These are phyloP conservation scores for Daldinia eschscholtzii DNA, from an alignment of 2,329 filamentous ascomycete genomes.

Conservation along the genomic window DNA sequence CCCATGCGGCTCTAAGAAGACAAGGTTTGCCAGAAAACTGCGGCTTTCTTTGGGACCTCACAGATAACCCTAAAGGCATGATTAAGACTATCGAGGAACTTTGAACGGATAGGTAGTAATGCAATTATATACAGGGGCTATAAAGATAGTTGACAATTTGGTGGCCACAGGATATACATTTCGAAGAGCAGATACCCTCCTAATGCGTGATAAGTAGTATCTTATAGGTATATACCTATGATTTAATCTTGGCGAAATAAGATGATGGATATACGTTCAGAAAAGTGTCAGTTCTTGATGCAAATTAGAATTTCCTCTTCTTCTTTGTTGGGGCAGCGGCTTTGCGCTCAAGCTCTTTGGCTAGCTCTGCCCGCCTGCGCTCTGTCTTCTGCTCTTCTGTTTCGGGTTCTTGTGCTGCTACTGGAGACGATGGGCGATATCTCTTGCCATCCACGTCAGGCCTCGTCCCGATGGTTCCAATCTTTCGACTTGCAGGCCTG, in stretches of 20 bases:
- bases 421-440: slow-evolving; percentile 29
- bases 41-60: not conserved
- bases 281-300: slow-evolving; percentile 2
- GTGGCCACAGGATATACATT: not conserved
- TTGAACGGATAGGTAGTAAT: not conserved
- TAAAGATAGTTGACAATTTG: not conserved
- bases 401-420: slow-evolving; percentile 45
- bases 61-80: not conserved
- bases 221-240: not conserved
- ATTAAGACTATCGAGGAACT: too few species aligned
- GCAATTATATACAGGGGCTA: not conserved
- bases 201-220: not conserved
- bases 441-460: slow-evolving; percentile 36
- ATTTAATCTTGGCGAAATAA: slow-evolving; percentile 18
- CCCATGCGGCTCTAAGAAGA: not conserved
- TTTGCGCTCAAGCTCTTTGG: slow-evolving; percentile 64
- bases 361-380: slow-evolving; percentile 64
- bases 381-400: slow-evolving; percentile 58
- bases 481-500: slow-evolving; percentile 37
- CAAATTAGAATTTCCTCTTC: slow-evolving; percentile 65
- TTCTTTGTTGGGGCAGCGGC: slow-evolving; percentile 65
- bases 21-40: not conserved
- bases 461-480: slow-evolving; percentile 49
- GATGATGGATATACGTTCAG: slow-evolving; percentile 33
- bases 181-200: not conserved